Conservation (phyloP, 2,329 filamentous ascomycete genomes). For the Aspergillus persii region DNA sequence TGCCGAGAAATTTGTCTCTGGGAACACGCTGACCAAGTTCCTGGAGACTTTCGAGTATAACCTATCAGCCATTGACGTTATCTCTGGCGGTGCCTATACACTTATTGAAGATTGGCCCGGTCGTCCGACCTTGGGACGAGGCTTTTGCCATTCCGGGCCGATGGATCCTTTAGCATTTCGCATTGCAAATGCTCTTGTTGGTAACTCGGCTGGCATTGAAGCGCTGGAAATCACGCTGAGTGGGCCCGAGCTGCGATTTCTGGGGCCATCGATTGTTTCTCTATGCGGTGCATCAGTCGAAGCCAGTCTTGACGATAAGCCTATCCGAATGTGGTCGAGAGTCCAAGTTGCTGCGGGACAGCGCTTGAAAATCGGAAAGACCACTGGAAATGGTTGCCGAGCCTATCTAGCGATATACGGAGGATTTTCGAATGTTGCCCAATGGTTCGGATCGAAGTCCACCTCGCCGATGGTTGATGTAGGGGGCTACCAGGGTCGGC, state of each 20-base stretch:
- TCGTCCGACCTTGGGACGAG: conserved; percentile 55
- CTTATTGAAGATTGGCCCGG: conserved; percentile 60
- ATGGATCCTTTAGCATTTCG: conserved; percentile 61
- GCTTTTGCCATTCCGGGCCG: conserved; percentile 59
- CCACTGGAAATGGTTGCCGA: conserved; percentile 53
- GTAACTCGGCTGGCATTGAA: conserved; percentile 53
- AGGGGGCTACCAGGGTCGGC: conserved; percentile 60
- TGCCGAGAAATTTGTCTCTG: conserved; percentile 46
- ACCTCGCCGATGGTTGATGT: conserved; percentile 58
- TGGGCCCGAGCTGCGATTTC: conserved; percentile 59
- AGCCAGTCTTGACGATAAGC: conserved; percentile 49
- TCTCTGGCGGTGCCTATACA: conserved; percentile 57
- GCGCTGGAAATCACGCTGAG: conserved; percentile 60
- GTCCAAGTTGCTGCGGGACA: conserved; percentile 52
- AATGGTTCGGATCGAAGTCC: conserved; percentile 59
- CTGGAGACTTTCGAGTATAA: conserved; percentile 51
- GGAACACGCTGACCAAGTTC: conserved; percentile 58
- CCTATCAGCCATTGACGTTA: conserved; percentile 55
- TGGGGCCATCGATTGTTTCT: conserved; percentile 54
- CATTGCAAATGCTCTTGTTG: conserved; percentile 60
- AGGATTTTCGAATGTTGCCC: conserved; percentile 54
- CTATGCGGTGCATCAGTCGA: conserved; percentile 57
- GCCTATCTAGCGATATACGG: conserved; percentile 59
- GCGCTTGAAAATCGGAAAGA: conserved; percentile 55
- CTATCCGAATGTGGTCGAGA: conserved; percentile 56